A percentile compares a stretch with the other conserved stretches of the same genome.
phyloP scores from a whole-genome alignment of 768 basidiomycete species.

The Phylloporus sp. region DNA sequence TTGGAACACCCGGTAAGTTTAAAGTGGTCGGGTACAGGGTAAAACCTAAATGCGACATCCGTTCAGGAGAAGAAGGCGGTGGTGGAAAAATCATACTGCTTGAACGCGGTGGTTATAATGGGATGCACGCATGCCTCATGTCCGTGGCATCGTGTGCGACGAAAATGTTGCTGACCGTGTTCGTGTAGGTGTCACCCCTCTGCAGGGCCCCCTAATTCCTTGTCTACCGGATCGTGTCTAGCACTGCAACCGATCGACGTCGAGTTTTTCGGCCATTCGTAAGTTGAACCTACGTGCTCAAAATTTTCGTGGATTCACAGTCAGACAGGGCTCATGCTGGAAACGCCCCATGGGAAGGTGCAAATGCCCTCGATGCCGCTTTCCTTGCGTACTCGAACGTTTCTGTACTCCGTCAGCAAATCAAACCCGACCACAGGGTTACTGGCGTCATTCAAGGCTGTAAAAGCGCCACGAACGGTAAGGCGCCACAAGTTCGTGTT shows the following conservation, averaged over 20 bases:
- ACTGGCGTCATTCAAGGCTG: constrained; percentile 73
- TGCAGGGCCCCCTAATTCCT: constrained; percentile 47
- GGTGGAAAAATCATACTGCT: constrained; percentile 74
- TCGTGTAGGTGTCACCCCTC: constrained; percentile 67
- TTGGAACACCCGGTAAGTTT: constrained; percentile 67
- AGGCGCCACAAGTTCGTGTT: constrained; percentile 13
- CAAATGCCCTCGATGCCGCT: constrained; percentile 84
- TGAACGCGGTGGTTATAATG: constrained; percentile 70
- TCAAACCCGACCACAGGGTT: constrained; percentile 74
- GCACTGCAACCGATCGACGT: constrained; percentile 64
- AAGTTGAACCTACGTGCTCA: constrained; percentile 19
- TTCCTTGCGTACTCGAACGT: constrained; percentile 78
- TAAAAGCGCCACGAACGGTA: constrained; percentile 67
- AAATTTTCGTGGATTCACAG: constrained; percentile 3
- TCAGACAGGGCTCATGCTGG: constrained; percentile 66
- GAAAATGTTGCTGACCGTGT: constrained; percentile 12
- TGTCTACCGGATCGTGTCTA: constrained; percentile 48
- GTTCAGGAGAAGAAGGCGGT: constrained; percentile 68
- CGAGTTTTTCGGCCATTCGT: constrained; percentile 75
- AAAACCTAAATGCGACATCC: constrained; percentile 4
- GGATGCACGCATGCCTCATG: constrained; percentile 82
- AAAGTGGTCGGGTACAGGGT: neutral
- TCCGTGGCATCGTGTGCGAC: constrained; percentile 23
- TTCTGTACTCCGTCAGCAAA: constrained; percentile 80
- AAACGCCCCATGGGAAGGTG: constrained; percentile 81